A percentile compares a stretch with the other conserved stretches of the same genome.
Evolutionary conservation across 805 yeast species (phyloP).

Genomic region (Zygosaccharomyces lentus): DNA sequence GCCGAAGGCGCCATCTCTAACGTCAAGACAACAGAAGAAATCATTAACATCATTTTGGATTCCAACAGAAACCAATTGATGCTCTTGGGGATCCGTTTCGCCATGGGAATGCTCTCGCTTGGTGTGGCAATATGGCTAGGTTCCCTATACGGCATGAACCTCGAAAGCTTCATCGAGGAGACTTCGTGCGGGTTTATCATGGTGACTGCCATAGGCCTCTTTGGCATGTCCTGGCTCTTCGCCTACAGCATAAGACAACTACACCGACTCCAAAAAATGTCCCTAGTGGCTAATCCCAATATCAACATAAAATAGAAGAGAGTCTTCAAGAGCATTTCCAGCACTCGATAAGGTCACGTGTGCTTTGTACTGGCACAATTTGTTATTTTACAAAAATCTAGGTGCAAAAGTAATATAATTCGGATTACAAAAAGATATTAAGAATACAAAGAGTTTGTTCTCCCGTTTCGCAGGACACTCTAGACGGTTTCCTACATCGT

Average conservation of each 20-base stretch:
- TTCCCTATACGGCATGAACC: conserved; percentile 92
- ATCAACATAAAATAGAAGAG: conserved; percentile 7
- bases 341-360: not conserved
- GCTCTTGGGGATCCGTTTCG: conserved; percentile 78
- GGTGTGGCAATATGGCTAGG: conserved; percentile 79
- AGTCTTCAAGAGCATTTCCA: not conserved
- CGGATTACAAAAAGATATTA: not conserved
- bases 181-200: conserved; percentile 61
- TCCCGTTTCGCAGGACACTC: not conserved
- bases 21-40: conserved; percentile 90
- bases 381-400: not conserved
- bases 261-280: conserved; percentile 64
- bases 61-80: conserved; percentile 90
- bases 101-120: conserved; percentile 76
- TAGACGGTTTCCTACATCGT: not conserved
- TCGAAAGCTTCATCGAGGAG: conserved; percentile 89
- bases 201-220: conserved; percentile 39
- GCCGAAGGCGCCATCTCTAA: conserved; percentile 74
- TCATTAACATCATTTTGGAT: conserved; percentile 86
- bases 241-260: conserved; percentile 52
- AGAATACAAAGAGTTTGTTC: not conserved
- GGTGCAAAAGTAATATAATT: conserved; percentile 2
- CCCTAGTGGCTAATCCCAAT: conserved; percentile 49
- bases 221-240: conserved; percentile 48
- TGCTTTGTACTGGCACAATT: not conserved